Evolutionary conservation across 169 alveolate species (phyloP).

Genomic region (Cryptosporidium sp.): DNA sequence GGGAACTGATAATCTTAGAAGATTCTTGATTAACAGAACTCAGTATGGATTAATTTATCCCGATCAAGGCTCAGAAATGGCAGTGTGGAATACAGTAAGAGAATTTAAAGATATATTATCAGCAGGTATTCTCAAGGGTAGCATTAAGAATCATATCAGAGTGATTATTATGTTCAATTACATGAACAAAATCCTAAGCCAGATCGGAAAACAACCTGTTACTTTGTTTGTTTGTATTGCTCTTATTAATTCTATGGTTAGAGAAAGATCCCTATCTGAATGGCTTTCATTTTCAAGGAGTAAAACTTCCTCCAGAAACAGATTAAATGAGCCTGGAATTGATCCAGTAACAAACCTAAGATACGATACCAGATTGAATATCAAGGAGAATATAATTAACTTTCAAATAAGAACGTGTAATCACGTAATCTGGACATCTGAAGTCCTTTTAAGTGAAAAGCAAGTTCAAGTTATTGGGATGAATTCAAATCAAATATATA

Average conservation of each 20-base stretch:
- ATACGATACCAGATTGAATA: constrained; percentile 1
- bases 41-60: constrained; percentile 41
- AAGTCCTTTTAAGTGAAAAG: neutral
- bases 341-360: constrained; percentile 59
- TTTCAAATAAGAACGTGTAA: constrained; percentile 34
- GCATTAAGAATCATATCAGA: constrained; percentile 29
- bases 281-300: constrained; percentile 30
- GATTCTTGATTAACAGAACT: constrained; percentile 15
- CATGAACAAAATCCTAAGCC: constrained; percentile 20
- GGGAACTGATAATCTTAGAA: constrained; percentile 34
- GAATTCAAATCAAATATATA: constrained; percentile 6
- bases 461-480: constrained; percentile 26
- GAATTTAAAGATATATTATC: constrained; percentile 37
- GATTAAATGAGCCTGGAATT: neutral
- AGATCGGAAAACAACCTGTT: constrained; percentile 20
- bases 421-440: constrained; percentile 69
- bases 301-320: neutral
- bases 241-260: constrained; percentile 57
- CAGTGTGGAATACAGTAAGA: constrained; percentile 49
- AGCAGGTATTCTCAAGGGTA: constrained; percentile 27
- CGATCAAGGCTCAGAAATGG: constrained; percentile 1
- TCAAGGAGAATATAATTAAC: constrained; percentile 16
- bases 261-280: constrained; percentile 44
- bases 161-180: constrained; percentile 43
- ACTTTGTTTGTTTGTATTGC: constrained; percentile 28